Evolutionary conservation across 2,329 filamentous ascomycete species (phyloP).

Genomic region (Alternaria tenuissima): DNA sequence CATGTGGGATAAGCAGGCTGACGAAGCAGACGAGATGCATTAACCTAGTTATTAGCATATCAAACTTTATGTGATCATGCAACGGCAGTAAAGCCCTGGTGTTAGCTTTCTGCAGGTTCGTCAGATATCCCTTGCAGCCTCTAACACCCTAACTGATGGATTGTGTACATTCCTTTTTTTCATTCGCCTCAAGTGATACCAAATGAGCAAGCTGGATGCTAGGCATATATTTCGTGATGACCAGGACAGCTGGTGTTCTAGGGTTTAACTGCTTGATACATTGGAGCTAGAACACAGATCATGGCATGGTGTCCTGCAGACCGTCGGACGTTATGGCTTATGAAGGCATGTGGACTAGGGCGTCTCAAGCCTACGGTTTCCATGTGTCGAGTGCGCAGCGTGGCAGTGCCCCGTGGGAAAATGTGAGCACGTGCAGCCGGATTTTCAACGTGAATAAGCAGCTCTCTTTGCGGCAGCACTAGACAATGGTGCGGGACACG

Average conservation of each 20-base stretch:
- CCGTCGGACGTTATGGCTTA: neutral
- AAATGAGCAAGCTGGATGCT: neutral
- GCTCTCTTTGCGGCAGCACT: neutral
- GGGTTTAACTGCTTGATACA: neutral
- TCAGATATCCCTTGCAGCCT: neutral
- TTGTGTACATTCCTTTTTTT: neutral
- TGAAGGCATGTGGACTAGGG: neutral
- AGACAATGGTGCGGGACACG: neutral
- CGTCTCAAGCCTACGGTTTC: neutral
- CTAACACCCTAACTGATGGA: neutral
- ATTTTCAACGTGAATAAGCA: neutral
- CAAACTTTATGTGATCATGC: neutral
- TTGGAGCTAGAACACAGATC: neutral
- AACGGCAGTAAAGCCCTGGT: neutral
- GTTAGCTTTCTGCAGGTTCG: neutral
- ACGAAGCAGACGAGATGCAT: neutral
- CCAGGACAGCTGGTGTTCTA: neutral
- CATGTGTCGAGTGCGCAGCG: neutral
- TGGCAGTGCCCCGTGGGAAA: neutral
- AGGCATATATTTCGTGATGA: neutral
- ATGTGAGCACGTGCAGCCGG: neutral
- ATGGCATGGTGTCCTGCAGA: neutral
- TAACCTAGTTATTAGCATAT: neutral
- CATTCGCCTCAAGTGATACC: neutral
- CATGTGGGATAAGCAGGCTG: neutral